Evolutionary conservation across 768 basidiomycete species (phyloP), one percentile per base, ranked within the genome.

Genomic region (Grammothele lineata): DNA sequence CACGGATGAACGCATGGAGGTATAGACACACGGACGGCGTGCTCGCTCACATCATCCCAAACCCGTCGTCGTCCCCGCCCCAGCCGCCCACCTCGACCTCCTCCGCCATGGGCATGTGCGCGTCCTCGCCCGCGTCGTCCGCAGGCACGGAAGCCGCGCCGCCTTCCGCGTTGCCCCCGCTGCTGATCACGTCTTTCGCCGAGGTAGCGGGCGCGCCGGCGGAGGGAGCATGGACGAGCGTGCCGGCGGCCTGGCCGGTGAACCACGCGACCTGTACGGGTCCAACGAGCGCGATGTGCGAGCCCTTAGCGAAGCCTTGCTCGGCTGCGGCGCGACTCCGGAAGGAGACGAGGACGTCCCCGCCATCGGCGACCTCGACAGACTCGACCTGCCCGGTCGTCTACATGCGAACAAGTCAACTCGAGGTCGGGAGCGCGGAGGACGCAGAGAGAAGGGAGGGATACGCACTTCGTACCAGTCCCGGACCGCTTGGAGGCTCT

Each of bases 381-480:
- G 77, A 74, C 22, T 91, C 90, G 46, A 92, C 61, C 53, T 84
- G 85, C 19, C 86, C 87, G 1, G 74, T 75, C 11, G 78, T 76
- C 87, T 89, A 50, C 18, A 41, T 27, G 18, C 34, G 25, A n/a
- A 12, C 23, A 40, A 25, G 47, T 54, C 48, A 40, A 62, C 49
- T 27, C 37, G 27, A 35, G 24, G 5, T 26, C 11, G 21, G 22
- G 15, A 10, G 18, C 40, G 34, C 7, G 34, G 5, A 4, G 8
- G 11, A 27, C 17, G 8, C 35, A 8, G 15, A 44, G 4, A 11
- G 33, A 21, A 9, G 9, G 27, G 38, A 33, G 9, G 15, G 12
- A 30, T 18, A 54, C 67, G 18, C 59, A 87, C 83, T 75, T 91
- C 87, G 62, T 85, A 95, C 87, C 89, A 94, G 56, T 88, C 83